These are phyloP conservation scores for Cercospora sojina DNA, from an alignment of 2,329 filamentous ascomycete species.

Conservation along the genomic window DNA sequence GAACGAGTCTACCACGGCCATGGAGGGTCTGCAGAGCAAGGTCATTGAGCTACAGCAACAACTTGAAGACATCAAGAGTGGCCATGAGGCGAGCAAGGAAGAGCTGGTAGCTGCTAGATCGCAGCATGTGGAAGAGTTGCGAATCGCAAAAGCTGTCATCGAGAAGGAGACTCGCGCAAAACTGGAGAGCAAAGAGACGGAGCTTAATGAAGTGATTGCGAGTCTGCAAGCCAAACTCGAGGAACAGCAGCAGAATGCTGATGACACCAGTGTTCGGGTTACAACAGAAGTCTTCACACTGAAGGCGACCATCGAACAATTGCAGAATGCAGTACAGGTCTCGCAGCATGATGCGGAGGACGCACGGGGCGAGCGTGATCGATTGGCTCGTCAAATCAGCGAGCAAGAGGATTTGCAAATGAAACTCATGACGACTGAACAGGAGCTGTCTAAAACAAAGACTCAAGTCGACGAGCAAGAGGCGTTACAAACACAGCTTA, in stretches of 20 bases:
- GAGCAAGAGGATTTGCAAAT: constrained; percentile 2
- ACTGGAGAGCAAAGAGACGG: constrained; percentile 25
- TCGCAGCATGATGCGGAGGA: constrained; percentile 25
- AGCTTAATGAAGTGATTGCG: constrained; percentile 26
- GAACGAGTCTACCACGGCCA: constrained; percentile 6
- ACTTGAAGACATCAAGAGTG: constrained; percentile 20
- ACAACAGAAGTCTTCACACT: constrained; percentile 20
- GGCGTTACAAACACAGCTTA: neutral
- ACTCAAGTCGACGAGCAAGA: neutral
- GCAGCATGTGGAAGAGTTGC: constrained; percentile 20
- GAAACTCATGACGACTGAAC: neutral
- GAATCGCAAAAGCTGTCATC: constrained; percentile 11
- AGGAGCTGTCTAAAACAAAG: neutral
- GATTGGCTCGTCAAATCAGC: constrained; percentile 7
- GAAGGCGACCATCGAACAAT: constrained; percentile 20
- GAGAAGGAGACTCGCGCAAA: constrained; percentile 19
- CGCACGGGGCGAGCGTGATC: constrained; percentile 13
- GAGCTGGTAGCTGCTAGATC: constrained; percentile 19
- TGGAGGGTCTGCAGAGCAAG: constrained; percentile 27
- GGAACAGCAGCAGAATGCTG: constrained; percentile 22
- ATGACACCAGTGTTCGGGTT: constrained; percentile 14
- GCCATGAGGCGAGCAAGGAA: constrained; percentile 18
- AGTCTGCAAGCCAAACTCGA: constrained; percentile 26
- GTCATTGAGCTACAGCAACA: constrained; percentile 21
- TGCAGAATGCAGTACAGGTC: constrained; percentile 28